Conservation (phyloP, 257 asterid species). For the Craterostigma plantagineum region DNA sequence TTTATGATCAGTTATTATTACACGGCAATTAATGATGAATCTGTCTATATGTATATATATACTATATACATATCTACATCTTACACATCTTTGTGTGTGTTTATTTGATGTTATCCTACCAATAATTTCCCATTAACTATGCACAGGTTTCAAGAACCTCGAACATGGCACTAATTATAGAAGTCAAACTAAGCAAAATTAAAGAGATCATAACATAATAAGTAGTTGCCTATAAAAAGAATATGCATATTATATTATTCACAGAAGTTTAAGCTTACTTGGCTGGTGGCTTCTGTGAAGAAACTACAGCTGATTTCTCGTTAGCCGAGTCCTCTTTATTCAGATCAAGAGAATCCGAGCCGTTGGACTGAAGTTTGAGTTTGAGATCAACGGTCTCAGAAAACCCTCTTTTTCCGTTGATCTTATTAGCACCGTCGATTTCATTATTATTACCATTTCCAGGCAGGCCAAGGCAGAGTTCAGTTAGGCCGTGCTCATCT, state of each 20-base stretch:
- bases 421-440: slow-evolving; percentile 5
- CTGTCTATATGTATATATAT: too few relatives aligned
- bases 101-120: too few relatives aligned
- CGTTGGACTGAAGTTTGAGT: slow-evolving; percentile 31
- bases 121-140: too few relatives aligned
- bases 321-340: slow-evolving; percentile 10
- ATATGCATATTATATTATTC: background rate
- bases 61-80: background rate
- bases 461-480: slow-evolving; percentile 48
- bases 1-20: background rate
- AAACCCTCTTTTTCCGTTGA: slow-evolving; percentile 32
- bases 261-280: slow-evolving; percentile 16
- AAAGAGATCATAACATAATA: background rate
- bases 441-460: slow-evolving; percentile 10
- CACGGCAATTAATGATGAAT: background rate
- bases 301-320: slow-evolving; percentile 10
- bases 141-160: too few relatives aligned
- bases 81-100: too few relatives aligned
- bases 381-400: slow-evolving; percentile 50
- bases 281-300: slow-evolving; percentile 39
- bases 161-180: too few relatives aligned
- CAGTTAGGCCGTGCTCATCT: slow-evolving; percentile 19
- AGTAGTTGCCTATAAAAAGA: background rate
- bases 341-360: slow-evolving; percentile 19
- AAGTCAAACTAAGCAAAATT: background rate